A percentile compares a stretch with the other conserved stretches of the same genome.
Conservation (phyloP, 73 alveolate species). For the Tetrahymena thermophila region DNA sequence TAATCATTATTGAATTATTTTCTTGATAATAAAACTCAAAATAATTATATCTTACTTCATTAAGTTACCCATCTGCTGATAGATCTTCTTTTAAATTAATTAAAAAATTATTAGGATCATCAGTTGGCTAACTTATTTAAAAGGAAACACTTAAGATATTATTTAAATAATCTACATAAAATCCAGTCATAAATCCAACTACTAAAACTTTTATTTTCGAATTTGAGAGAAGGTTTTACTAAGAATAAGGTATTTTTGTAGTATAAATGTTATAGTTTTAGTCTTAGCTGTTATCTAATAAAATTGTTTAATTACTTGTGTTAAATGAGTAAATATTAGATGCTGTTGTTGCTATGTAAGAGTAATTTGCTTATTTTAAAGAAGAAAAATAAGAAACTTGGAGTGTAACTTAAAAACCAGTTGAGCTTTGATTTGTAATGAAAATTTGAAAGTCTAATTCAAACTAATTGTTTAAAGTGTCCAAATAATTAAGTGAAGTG, state of each 20-base stretch:
- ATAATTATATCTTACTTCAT: not conserved
- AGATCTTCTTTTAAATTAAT: not conserved
- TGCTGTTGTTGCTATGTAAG: not conserved
- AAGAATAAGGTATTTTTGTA: not conserved
- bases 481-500: not conserved
- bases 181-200: not conserved
- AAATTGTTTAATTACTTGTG: too few relatives aligned
- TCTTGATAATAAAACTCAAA: not conserved
- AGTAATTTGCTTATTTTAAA: not conserved
- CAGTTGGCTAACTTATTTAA: not conserved
- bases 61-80: not conserved
- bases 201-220: not conserved
- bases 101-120: not conserved
- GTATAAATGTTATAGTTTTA: too few relatives aligned
- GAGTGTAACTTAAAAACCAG: not conserved
- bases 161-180: not conserved
- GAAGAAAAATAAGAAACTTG: not conserved
- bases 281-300: not conserved
- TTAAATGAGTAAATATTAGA: not conserved
- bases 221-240: not conserved
- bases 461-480: not conserved
- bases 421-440: not conserved
- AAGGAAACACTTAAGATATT: not conserved
- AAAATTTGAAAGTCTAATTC: not conserved
- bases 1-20: not conserved